Percentiles rank a stretch among this genome's conserved stretches.
These are phyloP conservation scores for Agaricus subrufescens DNA, from an alignment of 768 basidiomycete species.

Conservation along the genomic window DNA sequence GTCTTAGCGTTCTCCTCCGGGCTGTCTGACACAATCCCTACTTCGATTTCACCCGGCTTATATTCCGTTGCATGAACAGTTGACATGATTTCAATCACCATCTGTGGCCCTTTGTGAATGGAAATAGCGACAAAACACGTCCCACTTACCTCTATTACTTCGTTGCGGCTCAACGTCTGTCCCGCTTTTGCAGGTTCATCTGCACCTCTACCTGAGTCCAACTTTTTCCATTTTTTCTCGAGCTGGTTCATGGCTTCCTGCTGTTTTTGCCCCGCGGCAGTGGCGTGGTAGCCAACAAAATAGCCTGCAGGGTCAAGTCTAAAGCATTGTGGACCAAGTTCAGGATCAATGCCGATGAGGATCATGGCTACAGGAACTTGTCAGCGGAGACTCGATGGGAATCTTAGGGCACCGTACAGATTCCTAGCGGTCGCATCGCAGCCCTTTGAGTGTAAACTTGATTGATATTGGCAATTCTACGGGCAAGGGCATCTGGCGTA, in stretches of 20 bases:
- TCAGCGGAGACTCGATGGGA: neutral
- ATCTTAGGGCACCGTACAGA: slow-evolving; percentile 51
- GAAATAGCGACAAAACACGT: neutral
- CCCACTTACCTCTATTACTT: slow-evolving; percentile 82
- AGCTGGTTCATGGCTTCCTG: slow-evolving; percentile 98
- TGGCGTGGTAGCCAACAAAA: slow-evolving; percentile 97
- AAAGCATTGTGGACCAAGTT: slow-evolving; percentile 94
- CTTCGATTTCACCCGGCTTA: slow-evolving; percentile 93
- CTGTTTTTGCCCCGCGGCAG: slow-evolving; percentile 93
- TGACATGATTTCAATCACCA: slow-evolving; percentile 93
- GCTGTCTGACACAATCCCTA: slow-evolving; percentile 82
- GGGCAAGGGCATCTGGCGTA: slow-evolving; percentile 92
- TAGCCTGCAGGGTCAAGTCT: slow-evolving; percentile 99
- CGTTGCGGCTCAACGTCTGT: slow-evolving; percentile 62
- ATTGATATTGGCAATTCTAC: slow-evolving; percentile 94
- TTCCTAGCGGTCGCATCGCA: slow-evolving; percentile 94
- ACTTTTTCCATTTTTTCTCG: slow-evolving; percentile 98
- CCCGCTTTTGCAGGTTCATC: slow-evolving; percentile 78
- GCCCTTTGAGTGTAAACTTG: slow-evolving; percentile 98
- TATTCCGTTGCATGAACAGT: slow-evolving; percentile 94
- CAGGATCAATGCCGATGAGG: slow-evolving; percentile 87
- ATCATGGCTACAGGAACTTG: slow-evolving; percentile 74
- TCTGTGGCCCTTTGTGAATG: slow-evolving; percentile 34
- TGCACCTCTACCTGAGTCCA: slow-evolving; percentile 71
- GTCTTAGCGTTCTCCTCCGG: slow-evolving; percentile 71